Percentiles rank a stretch among this genome's conserved stretches.
phyloP scores from a whole-genome alignment of 2,329 filamentous ascomycete species.

The Daldinia eschscholtzii region DNA sequence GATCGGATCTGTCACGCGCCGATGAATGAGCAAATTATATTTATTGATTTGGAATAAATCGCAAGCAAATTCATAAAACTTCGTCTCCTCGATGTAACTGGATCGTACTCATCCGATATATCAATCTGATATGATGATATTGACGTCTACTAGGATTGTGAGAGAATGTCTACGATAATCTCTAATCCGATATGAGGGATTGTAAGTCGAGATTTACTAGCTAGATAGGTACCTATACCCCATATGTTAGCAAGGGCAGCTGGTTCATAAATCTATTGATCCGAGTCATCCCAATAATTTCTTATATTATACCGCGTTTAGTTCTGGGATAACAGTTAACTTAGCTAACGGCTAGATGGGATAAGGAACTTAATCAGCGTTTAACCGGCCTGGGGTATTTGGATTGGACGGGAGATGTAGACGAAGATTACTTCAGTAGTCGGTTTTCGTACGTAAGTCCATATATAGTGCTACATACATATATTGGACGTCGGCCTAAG shows the following conservation, averaged over 20 bases:
- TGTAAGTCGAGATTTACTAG: not conserved
- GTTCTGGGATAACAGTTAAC: not conserved
- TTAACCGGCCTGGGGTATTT: not conserved
- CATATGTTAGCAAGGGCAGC: no score
- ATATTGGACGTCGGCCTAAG: not conserved
- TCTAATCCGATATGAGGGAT: not conserved
- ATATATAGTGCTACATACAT: not conserved
- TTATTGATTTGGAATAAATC: no score
- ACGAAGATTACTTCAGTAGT: not conserved
- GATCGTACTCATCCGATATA: not conserved
- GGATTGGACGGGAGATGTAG: not conserved
- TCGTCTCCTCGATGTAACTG: not conserved
- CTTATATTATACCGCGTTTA: not conserved
- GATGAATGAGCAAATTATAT: not conserved
- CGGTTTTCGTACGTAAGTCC: not conserved
- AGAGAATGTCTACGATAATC: no score
- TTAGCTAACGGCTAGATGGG: not conserved
- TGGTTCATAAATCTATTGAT: no score
- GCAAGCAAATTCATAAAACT: not conserved
- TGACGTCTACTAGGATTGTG: no score
- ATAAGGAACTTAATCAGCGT: not conserved
- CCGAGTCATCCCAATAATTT: not conserved
- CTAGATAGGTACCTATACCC: no score
- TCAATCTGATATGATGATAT: not conserved
- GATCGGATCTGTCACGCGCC: no score